These are phyloP conservation scores for Blumeriella jaapii DNA, from an alignment of 2,329 filamentous ascomycete genomes.

Conservation along the genomic window DNA sequence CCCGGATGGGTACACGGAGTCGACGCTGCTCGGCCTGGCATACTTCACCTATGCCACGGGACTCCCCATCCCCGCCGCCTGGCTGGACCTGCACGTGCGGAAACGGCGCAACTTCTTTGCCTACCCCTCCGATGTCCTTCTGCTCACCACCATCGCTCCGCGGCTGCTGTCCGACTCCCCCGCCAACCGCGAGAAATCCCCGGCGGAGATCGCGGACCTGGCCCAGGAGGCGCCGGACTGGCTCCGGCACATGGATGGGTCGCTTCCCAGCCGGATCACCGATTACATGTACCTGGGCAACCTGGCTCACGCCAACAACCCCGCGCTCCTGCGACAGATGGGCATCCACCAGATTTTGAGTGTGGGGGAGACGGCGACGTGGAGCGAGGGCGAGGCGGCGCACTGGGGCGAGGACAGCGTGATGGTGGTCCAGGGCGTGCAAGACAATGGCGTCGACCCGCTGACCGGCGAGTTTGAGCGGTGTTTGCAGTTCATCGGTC, in stretches of 20 bases:
- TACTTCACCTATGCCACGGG: constrained; percentile 92
- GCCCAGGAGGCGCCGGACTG: constrained; percentile 58
- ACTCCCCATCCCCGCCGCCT: constrained; percentile 68
- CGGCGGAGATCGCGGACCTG: constrained; percentile 41
- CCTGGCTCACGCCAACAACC: constrained; percentile 86
- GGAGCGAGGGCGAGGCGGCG: constrained; percentile 60
- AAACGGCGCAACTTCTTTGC: constrained; percentile 91
- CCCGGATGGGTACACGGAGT: constrained; percentile 92
- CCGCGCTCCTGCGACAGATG: constrained; percentile 63
- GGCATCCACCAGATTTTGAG: constrained; percentile 84
- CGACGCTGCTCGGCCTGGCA: constrained; percentile 74
- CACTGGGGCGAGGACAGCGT: constrained; percentile 70
- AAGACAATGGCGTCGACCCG: constrained; percentile 94
- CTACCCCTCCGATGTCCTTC: constrained; percentile 77
- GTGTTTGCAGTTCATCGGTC: constrained; percentile 88
- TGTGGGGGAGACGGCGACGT: constrained; percentile 79
- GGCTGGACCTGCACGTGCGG: constrained; percentile 71
- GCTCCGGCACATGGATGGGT: constrained; percentile 78
- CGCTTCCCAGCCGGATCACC: constrained; percentile 75
- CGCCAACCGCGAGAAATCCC: constrained; percentile 33
- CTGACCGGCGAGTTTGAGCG: constrained; percentile 74
- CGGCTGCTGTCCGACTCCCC: constrained; percentile 66
- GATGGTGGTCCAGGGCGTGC: constrained; percentile 71
- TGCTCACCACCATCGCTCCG: constrained; percentile 66
- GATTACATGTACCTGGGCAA: constrained; percentile 97